Evolutionary conservation across 2,329 filamentous ascomycete genomes (phyloP).

Genomic region (Bipolaris bicolor): DNA sequence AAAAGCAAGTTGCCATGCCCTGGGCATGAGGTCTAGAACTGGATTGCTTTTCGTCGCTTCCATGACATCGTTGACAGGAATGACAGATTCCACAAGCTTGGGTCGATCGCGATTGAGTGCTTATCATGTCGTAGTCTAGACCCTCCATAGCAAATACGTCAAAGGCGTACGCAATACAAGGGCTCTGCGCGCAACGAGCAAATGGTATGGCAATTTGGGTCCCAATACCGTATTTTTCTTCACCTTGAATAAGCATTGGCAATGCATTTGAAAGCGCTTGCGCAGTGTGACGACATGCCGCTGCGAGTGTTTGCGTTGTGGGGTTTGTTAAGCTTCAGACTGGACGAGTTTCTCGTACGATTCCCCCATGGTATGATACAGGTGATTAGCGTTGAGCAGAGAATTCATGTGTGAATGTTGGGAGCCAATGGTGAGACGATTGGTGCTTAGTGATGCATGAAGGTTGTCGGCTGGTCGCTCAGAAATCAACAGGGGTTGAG

Average conservation of each 20-base stretch:
- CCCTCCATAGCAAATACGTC: neutral
- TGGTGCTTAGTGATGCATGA: slow-evolving; percentile 23
- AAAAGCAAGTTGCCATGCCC: neutral
- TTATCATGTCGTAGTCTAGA: neutral
- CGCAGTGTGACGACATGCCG: slow-evolving; percentile 3
- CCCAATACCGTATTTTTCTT: neutral
- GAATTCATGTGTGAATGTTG: neutral
- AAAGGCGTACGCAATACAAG: neutral
- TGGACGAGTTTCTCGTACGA: neutral
- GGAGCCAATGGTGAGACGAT: slow-evolving; percentile 3
- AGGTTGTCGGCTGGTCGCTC: slow-evolving; percentile 14
- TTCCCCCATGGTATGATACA: neutral
- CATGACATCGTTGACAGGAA: neutral
- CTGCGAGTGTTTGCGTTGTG: neutral
- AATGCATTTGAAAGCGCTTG: neutral
- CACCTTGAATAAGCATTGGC: neutral
- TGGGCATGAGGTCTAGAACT: neutral
- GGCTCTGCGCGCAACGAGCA: neutral
- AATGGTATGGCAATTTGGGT: too few relatives aligned
- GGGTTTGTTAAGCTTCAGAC: slow-evolving; percentile 2
- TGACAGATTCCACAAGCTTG: neutral
- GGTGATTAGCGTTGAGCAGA: neutral
- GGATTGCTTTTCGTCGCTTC: slow-evolving; percentile 1
- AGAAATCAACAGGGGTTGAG: slow-evolving; percentile 9
- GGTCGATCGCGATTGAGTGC: neutral